Evolutionary conservation across 768 basidiomycete genomes (phyloP).

Genomic region (Dentipellis sp.): DNA sequence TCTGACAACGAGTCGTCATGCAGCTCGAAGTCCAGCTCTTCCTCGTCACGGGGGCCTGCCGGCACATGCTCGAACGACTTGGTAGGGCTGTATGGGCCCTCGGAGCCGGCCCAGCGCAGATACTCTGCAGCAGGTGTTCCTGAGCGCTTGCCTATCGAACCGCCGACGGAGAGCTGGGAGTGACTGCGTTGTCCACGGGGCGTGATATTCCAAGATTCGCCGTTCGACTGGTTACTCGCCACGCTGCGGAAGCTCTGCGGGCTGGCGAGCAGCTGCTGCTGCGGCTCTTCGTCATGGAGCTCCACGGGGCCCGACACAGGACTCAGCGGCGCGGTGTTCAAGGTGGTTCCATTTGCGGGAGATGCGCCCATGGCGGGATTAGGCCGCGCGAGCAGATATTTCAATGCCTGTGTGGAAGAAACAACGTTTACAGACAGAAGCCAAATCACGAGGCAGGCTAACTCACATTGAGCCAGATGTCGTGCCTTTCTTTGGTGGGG

Average conservation of each 20-base stretch:
- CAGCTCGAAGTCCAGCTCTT: slow-evolving; percentile 76
- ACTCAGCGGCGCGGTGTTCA: slow-evolving; percentile 17
- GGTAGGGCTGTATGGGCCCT: slow-evolving; percentile 69
- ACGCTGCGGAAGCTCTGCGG: slow-evolving; percentile 70
- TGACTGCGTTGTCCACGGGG: slow-evolving; percentile 71
- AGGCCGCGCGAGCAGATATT: slow-evolving; percentile 82
- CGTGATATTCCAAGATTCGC: slow-evolving; percentile 65
- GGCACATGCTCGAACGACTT: slow-evolving; percentile 36
- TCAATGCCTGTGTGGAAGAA: slow-evolving; percentile 56
- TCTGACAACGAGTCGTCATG: slow-evolving; percentile 67
- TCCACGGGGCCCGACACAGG: slow-evolving; percentile 22
- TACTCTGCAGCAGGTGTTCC: slow-evolving; percentile 93
- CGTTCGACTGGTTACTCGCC: slow-evolving; percentile 44
- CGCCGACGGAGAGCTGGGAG: slow-evolving; percentile 65
- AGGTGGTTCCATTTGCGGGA: slow-evolving; percentile 13
- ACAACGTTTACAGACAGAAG: slow-evolving; percentile 8
- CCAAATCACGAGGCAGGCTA: slow-evolving; percentile 5
- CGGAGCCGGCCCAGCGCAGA: slow-evolving; percentile 67
- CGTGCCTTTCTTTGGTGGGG: slow-evolving; percentile 88
- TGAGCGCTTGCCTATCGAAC: slow-evolving; percentile 75
- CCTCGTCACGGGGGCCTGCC: slow-evolving; percentile 28
- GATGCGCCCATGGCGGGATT: slow-evolving; percentile 20
- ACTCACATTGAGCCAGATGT: slow-evolving; percentile 89
- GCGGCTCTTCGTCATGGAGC: slow-evolving; percentile 35
- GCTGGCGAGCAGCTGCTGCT: slow-evolving; percentile 39